Base-by-base conservation (phyloP, 2,329 filamentous ascomycete species). In the Ceratocystis destructans region DNA sequence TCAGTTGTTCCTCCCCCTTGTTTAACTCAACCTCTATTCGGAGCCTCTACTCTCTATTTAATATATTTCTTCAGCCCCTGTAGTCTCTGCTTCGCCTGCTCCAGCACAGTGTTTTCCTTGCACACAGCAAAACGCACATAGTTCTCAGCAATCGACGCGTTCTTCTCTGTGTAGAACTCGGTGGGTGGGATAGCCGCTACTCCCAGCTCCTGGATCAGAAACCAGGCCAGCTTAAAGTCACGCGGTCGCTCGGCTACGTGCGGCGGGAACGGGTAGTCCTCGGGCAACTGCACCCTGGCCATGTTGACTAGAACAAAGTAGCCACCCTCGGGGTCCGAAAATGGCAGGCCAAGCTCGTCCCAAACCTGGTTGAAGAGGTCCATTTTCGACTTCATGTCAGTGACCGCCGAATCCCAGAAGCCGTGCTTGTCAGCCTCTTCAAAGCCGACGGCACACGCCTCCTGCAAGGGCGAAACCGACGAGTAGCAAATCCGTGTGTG, bases 231-330 rank as follows among this genome's bases (percentile, higher is more conserved):
- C 80, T 96, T 90, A 78, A 97, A 99, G 75, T 99, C 94, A 37
- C 94, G 82, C 28, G 94, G 90, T 1, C 94, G 84, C 72, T 81
- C 86, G 15, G 88, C 89, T 45, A 99, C 93, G 73, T 96, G 90
- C 1, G 87, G 80, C 33, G 94, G 94, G 79, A 97, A 97, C 0
- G 87, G 83, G 75, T 97, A 99, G 73, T 86, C 86, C 3, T 81
- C 82, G 0, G 94, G 94, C 4, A 99, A 74, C 74, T 88, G 85
- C 67, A 99, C 90, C 74, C 93, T 92, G 67, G 84, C 80, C 81
- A 97, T 87, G 78, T 99, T 99, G 70, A 90, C 94, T 64, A 99
- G 84, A 48, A 99, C 90, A 73, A 99, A 99, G 79, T 99, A 99
- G 22, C 94, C 94, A 64, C 94, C 94, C 75, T 99, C 92, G 3